Evolutionary conservation across 2,329 filamentous ascomycete genomes (phyloP), one percentile per base, ranked within the genome.

Genomic region (Cyclaneusma minus): DNA sequence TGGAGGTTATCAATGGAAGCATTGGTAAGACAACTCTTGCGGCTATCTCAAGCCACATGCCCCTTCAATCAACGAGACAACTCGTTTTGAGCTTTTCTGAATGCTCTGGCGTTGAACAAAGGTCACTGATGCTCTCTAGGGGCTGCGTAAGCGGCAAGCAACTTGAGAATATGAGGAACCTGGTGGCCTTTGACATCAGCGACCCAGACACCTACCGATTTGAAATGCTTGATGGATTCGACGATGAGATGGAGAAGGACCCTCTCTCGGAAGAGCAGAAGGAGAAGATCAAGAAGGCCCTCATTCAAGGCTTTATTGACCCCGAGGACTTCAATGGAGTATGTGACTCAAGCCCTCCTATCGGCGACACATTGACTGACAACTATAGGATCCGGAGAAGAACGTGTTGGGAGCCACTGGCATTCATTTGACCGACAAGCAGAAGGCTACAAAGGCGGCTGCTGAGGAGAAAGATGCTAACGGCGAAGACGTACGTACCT

Each of bases 301-400:
- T 94, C 13, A 61, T 65, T 31, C 65, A 85, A 46, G 83, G 82
- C 13, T 80, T 89, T 41, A 76, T 95, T 40, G 76, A 79, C 38
- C 64, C 82, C 21, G 75, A 81, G 27, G 87, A 94, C 40, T 94
- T 83, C 71, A 87, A 77, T 17, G 83, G 83, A 8, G 84, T 92
- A 64, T 55, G 78, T 59, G 16, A 13, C 40, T 13, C 13, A 16
- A 13, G 21, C 2, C 29, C 16, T 13, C 19, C n/a, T 22, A 25
- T 17, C 18, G 13, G 18, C 10, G 24, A 21, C 22, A 24, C 4
- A 11, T 20, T 13, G 20, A 23, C 19, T 21, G 16, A 29, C 19
- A 19, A 16, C 16, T 12, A 6, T 30, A 48, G 45, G 47, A 49
- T 20, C 41, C 44, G 21, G 45, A 47, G 21, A 47, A 48, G 39